Percentiles rank a stretch among this genome's conserved stretches.
Conservation (phyloP, 306 rosid species). For the Ormosia emarginata region DNA sequence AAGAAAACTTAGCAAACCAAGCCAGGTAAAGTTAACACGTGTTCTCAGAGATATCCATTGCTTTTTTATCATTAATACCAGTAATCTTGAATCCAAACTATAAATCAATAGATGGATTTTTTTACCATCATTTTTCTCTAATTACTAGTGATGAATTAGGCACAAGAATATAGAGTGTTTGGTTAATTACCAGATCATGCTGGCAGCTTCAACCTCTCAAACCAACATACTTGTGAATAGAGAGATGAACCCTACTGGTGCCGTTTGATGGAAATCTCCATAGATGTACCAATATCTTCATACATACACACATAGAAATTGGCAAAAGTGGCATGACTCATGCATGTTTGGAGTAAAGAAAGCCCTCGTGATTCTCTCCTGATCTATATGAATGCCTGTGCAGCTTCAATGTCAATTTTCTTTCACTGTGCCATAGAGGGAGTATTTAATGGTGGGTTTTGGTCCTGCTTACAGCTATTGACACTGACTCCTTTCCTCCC, state of each 20-base stretch:
- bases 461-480: constrained; percentile 73
- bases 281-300: neutral
- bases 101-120: neutral
- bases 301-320: neutral
- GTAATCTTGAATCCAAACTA: neutral
- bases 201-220: constrained; percentile 99
- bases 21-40: neutral
- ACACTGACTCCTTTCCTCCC: constrained; percentile 41
- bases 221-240: constrained; percentile 47
- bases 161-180: neutral
- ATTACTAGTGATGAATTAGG: neutral
- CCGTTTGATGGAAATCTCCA: constrained; percentile 15
- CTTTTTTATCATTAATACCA: neutral
- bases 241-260: constrained; percentile 9
- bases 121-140: neutral
- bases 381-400: constrained; percentile 29
- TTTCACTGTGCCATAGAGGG: constrained; percentile 36
- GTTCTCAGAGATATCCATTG: neutral
- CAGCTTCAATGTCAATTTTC: constrained; percentile 4
- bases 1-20: neutral
- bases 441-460: constrained; percentile 44
- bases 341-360: constrained; percentile 37
- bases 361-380: constrained; percentile 36
- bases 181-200: constrained; percentile 86
- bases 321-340: constrained; percentile 6